Percentiles rank a stretch among this genome's conserved stretches.
These are phyloP conservation scores for Penicillium oxalicum DNA, from an alignment of 2,329 filamentous ascomycete species.

Conservation along the genomic window DNA sequence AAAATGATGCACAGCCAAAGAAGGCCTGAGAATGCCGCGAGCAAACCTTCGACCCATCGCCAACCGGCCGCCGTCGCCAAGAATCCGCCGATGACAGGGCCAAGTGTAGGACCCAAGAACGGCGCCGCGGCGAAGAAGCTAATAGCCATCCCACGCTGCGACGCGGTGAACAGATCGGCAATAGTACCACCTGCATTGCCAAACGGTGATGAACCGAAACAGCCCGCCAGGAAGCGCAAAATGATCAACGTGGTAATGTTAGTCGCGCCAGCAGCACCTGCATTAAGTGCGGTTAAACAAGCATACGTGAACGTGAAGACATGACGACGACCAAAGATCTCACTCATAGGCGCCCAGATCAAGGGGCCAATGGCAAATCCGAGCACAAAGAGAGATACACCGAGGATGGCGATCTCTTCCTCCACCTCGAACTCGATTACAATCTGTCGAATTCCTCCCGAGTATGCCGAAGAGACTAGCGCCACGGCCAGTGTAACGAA, in stretches of 20 bases:
- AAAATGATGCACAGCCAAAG: constrained; percentile 41
- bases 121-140: constrained; percentile 62
- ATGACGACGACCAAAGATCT: constrained; percentile 29
- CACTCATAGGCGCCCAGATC: constrained; percentile 36
- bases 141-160: constrained; percentile 52
- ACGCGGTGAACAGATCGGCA: constrained; percentile 53
- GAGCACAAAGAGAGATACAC: constrained; percentile 40
- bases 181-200: constrained; percentile 58
- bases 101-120: constrained; percentile 57
- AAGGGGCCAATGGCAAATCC: constrained; percentile 42
- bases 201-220: constrained; percentile 55
- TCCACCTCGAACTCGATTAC: constrained; percentile 27
- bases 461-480: constrained; percentile 37
- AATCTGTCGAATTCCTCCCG: constrained; percentile 32
- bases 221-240: constrained; percentile 59
- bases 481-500: constrained; percentile 35
- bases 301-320: constrained; percentile 25
- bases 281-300: constrained; percentile 55
- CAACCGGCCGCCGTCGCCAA: constrained; percentile 57
- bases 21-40: constrained; percentile 56
- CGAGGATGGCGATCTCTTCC: constrained; percentile 33
- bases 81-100: constrained; percentile 63
- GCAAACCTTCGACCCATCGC: constrained; percentile 61
- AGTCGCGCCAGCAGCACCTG: constrained; percentile 51
- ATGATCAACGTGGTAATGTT: constrained; percentile 57